Conservation (phyloP, 2,329 filamentous ascomycete genomes). For the Epichloe sp. region DNA sequence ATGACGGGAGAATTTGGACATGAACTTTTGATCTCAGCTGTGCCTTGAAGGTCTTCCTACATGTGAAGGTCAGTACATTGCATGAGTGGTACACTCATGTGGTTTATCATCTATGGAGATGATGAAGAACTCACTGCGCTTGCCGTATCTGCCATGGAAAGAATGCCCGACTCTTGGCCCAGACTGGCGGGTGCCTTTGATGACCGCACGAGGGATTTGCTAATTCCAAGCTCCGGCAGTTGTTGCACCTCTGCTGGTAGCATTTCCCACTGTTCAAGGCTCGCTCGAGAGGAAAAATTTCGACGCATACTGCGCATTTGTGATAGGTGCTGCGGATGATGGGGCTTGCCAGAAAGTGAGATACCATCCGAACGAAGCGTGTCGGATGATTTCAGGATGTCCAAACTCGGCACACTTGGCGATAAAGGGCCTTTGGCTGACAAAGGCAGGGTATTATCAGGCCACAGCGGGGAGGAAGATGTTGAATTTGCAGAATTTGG, state of each 20-base stretch:
- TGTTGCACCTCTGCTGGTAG: neutral
- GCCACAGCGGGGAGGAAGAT: neutral
- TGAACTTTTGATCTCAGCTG: neutral
- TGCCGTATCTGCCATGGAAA: neutral
- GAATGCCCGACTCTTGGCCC: neutral
- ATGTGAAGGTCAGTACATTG: neutral
- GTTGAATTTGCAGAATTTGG: neutral
- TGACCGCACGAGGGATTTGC: neutral
- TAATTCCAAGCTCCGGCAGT: neutral
- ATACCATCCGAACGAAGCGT: neutral
- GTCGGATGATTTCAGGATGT: neutral
- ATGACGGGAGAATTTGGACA: neutral
- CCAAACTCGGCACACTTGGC: neutral
- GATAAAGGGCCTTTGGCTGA: neutral
- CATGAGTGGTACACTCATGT: neutral
- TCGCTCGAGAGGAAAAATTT: neutral
- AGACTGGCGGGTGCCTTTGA: neutral
- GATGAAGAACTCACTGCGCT: neutral
- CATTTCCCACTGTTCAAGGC: neutral
- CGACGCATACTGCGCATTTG: neutral
- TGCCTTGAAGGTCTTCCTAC: neutral
- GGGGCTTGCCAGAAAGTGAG: neutral
- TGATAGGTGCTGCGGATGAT: neutral
- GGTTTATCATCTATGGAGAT: neutral
- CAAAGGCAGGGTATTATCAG: constrained; percentile 1